Evolutionary conservation across 768 basidiomycete species (phyloP), one percentile per base, ranked within the genome.

Genomic region (Cyathus striatus): DNA sequence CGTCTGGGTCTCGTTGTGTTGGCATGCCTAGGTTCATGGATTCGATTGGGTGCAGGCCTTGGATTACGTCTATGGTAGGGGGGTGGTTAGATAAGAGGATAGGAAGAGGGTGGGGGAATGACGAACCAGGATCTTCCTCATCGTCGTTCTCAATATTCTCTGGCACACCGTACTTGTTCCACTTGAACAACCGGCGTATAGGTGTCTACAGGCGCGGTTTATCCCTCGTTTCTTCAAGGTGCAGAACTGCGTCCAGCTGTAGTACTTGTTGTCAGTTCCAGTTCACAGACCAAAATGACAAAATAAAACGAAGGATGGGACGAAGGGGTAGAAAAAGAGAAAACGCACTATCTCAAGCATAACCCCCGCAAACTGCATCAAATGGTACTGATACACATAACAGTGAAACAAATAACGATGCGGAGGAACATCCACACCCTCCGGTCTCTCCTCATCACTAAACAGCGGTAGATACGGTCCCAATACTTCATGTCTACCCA

Each of bases 381-480:
- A 54, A 49, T 75, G 75, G 49, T 74, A 76, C 43, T 90, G 83
- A 55, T 85, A 88, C 22, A 85, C 75, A 50, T 82, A 90, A 40
- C 81, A 84, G 43, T 86, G 66, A 50, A 90, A 90, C 6, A 90
- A 64, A 54, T 81, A 78, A 30, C 80, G 76, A 59, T 88, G 86
- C 0, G 80, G 75, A 1, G 77, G 79, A 10, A 70, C 61, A 5
- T 75, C 71, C n/a, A 61, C 47, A 12, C 59, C 55, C n/a, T 60
- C 60, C 3, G 48, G 51, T 1, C 49, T 50, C 12, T 49, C n/a
- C 23, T 73, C 70, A n/a, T n/a, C n/a, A n/a, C n/a, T 41, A 86
- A 77, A 0, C 69, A 67, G n/a, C 9, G 62, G 54, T 4, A 72
- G 66, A 53, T 86, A 88, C 1, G 83, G 83, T 23, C 82, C 81